Evolutionary conservation across 805 yeast species (phyloP), one percentile per base, ranked within the genome.

Genomic region (Saccharomycopsis sp.): DNA sequence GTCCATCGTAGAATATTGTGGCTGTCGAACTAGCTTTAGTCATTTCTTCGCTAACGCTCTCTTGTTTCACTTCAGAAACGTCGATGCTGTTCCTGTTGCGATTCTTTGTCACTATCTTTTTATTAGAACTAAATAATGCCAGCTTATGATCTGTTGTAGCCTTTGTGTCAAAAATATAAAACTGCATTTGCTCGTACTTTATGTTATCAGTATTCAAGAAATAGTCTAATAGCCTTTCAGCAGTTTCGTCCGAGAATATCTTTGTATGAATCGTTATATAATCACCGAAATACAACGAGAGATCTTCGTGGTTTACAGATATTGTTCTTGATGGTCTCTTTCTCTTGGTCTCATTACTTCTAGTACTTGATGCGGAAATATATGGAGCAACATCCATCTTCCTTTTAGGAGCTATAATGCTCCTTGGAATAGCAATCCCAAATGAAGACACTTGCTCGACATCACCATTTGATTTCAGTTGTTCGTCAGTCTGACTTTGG

Each of bases 151-250:
- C 79, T 1, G 92, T 82, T 3, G 65, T 67, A 55, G 89, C 86
- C 55, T 74, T 68, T 17, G 84, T 80, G 1, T 86, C 90, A 63
- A 86, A 87, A 8, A 88, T 71, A 58, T 80, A 76, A 66, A 88
- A 88, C 62, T 76, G 72, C 23, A 77, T 74, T 7, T 72, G 68
- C 0, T 63, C 64, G 72, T 83, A 82, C 0, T 63, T 57, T 0
- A 72, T 64, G 3, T 74, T 68, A 42, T 78, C 81, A 9, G 8
- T 14, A 1, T 72, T 67, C 60, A 79, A 58, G 14, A 85, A 70
- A 19, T 74, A 72, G 12, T 65, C 56, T 1, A 85, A 68, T 1
- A 86, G 65, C 0, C 64, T 63, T 34, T 79, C 74, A 0, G 89
- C 82, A 7, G 81, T 59, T 0, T 75, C 73, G 0, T 68, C 59